A percentile compares a stretch with the other conserved stretches of the same genome.
Conservation (phyloP, 768 basidiomycete species). For the Lepiota brunneoincarnata region DNA sequence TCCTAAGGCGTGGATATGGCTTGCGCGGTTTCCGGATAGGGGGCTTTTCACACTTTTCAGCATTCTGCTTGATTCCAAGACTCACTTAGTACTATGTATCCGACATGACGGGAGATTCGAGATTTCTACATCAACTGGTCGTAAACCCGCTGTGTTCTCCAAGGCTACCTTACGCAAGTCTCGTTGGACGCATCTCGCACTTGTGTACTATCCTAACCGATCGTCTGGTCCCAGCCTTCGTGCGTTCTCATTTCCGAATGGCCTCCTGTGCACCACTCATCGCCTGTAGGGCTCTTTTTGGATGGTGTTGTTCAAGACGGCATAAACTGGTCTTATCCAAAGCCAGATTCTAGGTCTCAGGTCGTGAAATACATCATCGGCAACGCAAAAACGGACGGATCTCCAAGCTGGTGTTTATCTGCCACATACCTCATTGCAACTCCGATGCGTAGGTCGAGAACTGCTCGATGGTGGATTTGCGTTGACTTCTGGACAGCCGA, state of each 20-base stretch:
- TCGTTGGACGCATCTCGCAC: slow-evolving; percentile 70
- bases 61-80: slow-evolving; percentile 23
- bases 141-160: slow-evolving; percentile 38
- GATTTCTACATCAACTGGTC: slow-evolving; percentile 31
- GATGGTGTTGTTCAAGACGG: slow-evolving; percentile 70
- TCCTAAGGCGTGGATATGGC: slow-evolving; percentile 47
- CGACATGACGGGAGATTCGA: slow-evolving; percentile 57
- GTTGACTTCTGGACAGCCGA: slow-evolving; percentile 42
- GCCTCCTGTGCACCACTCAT: background rate
- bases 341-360: slow-evolving; percentile 34
- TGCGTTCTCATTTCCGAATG: slow-evolving; percentile 28
- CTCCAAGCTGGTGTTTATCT: slow-evolving; percentile 66
- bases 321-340: slow-evolving; percentile 64
- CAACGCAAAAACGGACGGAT: slow-evolving; percentile 29
- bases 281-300: slow-evolving; percentile 59
- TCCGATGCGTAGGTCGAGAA: slow-evolving; percentile 46
- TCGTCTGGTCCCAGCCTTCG: slow-evolving; percentile 57
- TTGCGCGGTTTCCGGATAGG: slow-evolving; percentile 35
- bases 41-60: slow-evolving; percentile 36
- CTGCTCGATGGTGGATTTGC: background rate
- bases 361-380: slow-evolving; percentile 53
- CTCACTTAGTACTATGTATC: slow-evolving; percentile 44
- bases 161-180: slow-evolving; percentile 45
- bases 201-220: slow-evolving; percentile 64
- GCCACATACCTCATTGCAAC: slow-evolving; percentile 60